phyloP scores from a whole-genome alignment of 768 basidiomycete genomes.

The Gyrodon lividus region DNA sequence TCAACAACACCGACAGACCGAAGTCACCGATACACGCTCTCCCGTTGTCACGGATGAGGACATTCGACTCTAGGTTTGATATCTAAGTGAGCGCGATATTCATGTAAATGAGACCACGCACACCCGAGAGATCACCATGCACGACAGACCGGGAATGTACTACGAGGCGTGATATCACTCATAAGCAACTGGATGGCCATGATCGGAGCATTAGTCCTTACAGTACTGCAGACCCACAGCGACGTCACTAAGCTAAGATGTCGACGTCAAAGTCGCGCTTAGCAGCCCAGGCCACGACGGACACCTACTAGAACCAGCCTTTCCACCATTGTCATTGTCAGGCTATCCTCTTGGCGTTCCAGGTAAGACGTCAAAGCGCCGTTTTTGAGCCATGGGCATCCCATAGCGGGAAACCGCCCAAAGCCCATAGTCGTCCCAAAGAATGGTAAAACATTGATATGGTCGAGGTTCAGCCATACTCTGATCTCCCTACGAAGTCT shows the following conservation, averaged over 20 bases:
- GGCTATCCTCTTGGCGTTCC: slow-evolving; percentile 7
- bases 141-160: too few relatives aligned
- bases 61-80: slow-evolving; percentile 12
- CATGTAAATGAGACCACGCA: too few relatives aligned
- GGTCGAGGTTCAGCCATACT: slow-evolving; percentile 25
- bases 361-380: slow-evolving; percentile 22
- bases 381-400: slow-evolving; percentile 30
- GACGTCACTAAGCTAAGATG: slow-evolving; percentile 15
- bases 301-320: slow-evolving; percentile 9
- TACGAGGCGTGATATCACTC: too few relatives aligned
- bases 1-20: slow-evolving; percentile 42
- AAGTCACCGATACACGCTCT: slow-evolving; percentile 37
- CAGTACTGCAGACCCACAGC: too few relatives aligned
- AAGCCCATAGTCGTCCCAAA: too few relatives aligned
- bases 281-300: neutral
- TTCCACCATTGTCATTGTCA: slow-evolving; percentile 4
- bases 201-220: neutral
- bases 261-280: neutral
- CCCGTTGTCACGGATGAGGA: slow-evolving; percentile 13
- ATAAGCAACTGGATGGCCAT: too few relatives aligned
- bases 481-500: slow-evolving; percentile 28
- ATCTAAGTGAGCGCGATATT: too few relatives aligned
- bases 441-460: too few relatives aligned
- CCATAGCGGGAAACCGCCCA: too few relatives aligned
- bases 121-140: too few relatives aligned